These are phyloP conservation scores for Hypoxylon rubiginosum DNA, from an alignment of 2,329 filamentous ascomycete species.

Conservation along the genomic window DNA sequence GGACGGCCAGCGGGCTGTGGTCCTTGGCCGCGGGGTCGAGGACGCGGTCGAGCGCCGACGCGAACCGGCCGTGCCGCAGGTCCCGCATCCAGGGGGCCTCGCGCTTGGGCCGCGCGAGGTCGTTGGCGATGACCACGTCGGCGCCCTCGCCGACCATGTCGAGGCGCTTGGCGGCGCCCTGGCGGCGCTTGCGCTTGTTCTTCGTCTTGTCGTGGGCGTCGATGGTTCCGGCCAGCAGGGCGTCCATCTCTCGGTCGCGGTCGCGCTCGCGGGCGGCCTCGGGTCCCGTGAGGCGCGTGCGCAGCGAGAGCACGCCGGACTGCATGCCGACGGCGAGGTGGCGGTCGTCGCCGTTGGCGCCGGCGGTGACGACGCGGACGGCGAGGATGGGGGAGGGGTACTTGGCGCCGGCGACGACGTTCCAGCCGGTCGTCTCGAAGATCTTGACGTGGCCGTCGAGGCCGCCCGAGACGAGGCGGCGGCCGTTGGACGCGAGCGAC, in stretches of 20 bases:
- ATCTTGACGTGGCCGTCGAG: slow-evolving; percentile 98
- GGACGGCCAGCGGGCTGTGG: slow-evolving; percentile 71
- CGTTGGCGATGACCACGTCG: slow-evolving; percentile 89
- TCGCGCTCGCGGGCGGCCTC: slow-evolving; percentile 83
- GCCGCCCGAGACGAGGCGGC: slow-evolving; percentile 86
- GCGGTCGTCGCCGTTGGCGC: slow-evolving; percentile 81
- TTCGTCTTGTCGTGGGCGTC: slow-evolving; percentile 81
- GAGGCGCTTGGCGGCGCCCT: slow-evolving; percentile 65
- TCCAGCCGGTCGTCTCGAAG: slow-evolving; percentile 94
- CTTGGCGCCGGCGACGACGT: slow-evolving; percentile 94
- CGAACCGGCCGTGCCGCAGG: slow-evolving; percentile 83
- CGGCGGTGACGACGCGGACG: slow-evolving; percentile 79
- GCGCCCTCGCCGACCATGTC: slow-evolving; percentile 87
- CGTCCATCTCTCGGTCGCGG: slow-evolving; percentile 86
- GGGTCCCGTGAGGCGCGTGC: slow-evolving; percentile 86
- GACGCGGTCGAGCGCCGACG: slow-evolving; percentile 82
- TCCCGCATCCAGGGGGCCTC: slow-evolving; percentile 84
- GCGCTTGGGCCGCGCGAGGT: slow-evolving; percentile 59
- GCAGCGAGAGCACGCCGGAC: slow-evolving; percentile 89
- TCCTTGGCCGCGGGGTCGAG: slow-evolving; percentile 68
- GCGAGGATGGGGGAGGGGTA: slow-evolving; percentile 93
- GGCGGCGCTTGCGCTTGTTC: slow-evolving; percentile 74
- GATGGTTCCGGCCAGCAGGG: slow-evolving; percentile 81
- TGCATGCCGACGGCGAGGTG: slow-evolving; percentile 96
- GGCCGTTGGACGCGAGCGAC: slow-evolving; percentile 82